Evolutionary conservation across 2,329 filamentous ascomycete genomes (phyloP).

Genomic region (Curvularia verruculosa): DNA sequence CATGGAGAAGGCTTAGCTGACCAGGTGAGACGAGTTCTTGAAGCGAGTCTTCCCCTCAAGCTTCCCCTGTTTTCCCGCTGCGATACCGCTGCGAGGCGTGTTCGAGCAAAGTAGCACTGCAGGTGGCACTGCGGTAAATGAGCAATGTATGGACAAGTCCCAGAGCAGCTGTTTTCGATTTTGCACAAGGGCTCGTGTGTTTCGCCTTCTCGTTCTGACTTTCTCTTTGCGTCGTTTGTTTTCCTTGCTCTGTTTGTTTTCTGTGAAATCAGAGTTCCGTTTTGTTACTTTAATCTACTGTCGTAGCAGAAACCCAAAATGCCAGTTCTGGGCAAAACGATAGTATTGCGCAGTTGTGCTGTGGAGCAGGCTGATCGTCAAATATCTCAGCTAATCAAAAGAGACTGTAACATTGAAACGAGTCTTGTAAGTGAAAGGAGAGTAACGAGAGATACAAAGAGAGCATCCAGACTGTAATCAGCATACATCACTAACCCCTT

Average conservation of each 20-base stretch:
- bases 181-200: neutral
- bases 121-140: conserved; percentile 1
- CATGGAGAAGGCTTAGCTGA: no score
- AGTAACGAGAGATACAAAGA: neutral
- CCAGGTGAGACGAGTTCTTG: neutral
- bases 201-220: neutral
- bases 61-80: neutral
- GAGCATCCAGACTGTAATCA: neutral
- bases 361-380: neutral
- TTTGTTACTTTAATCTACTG: neutral
- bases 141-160: neutral
- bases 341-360: neutral
- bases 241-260: neutral
- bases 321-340: neutral
- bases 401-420: neutral
- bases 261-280: neutral
- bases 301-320: neutral
- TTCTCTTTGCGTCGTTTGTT: neutral
- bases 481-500: neutral
- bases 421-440: neutral
- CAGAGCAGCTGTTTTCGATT: no score
- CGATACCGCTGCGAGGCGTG: neutral
- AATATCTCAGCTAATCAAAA: neutral
- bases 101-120: neutral
- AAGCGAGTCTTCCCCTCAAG: neutral